Evolutionary conservation across 2,329 filamentous ascomycete genomes (phyloP), one percentile per base, ranked within the genome.

Genomic region (Aspergillus hiratsukae): DNA sequence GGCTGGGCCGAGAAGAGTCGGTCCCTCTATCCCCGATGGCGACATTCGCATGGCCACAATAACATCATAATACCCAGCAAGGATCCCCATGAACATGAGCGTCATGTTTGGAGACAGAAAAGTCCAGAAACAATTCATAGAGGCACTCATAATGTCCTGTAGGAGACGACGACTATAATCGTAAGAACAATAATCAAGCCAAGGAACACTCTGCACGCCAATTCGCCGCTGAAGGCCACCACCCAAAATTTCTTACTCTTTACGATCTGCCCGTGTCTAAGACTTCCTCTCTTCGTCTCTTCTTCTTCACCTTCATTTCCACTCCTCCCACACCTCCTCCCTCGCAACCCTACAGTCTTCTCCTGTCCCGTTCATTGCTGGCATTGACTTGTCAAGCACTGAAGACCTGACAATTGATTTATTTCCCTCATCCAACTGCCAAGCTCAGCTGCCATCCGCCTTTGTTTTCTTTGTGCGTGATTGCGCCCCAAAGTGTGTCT

Each of bases 351-450:
- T 63, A 64, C 61, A 66, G 67, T 64, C 58, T 62, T 67, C 62
- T 62, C 58, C 53, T 68, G 65, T 67, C 60, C 60, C 57, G 53
- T 66, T 69, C 62, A 58, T 70, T 72, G 75, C 76, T 78, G 76
- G 75, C 76, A 79, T 79, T 79, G 71, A 76, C 76, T 79, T 79
- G 76, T 78, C 76, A 75, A 78, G 76, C 75, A 75, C 66, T 63
- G 67, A 71, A 66, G 64, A 63, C 59, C 66, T 67, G 66, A 66
- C 66, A 67, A 70, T 57, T 56, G 60, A 61, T 58, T 52, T 55
- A 51, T 49, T 41, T 56, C 50, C 52, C 55, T 35, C 41, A 54
- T 49, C 48, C 49, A 56, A 48, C 52, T 52, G 60, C 53, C 57
- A 64, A 62, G 58, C 53, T 61, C 54, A 53, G 56, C 51, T 56